A percentile compares a stretch with the other conserved stretches of the same genome.
Conservation (phyloP, 75 land plant genomes). For the Azolla pinnata region DNA sequence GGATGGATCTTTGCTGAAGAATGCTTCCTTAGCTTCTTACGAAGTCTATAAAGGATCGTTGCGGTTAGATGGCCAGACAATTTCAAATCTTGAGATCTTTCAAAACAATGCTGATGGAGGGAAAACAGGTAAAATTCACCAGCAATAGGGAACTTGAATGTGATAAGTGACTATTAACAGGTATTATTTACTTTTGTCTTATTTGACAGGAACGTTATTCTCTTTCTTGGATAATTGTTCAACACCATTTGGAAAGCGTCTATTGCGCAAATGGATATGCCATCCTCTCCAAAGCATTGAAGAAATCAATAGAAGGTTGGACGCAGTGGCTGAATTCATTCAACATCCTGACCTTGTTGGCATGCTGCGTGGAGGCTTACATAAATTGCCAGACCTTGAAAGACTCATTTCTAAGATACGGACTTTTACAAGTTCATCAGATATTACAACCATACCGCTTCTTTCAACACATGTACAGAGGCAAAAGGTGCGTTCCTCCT, state of each 20-base stretch:
- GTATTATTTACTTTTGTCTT: background rate
- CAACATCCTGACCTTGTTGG: conserved; percentile 33
- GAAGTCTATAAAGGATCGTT: conserved; percentile 68
- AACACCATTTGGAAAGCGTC: conserved; percentile 84
- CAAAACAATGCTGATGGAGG: conserved; percentile 79
- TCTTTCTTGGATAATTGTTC: conserved; percentile 66
- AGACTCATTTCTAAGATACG: conserved; percentile 61
- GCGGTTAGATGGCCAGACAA: conserved; percentile 81
- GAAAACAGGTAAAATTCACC: conserved; percentile 38
- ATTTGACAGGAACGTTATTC: conserved; percentile 62
- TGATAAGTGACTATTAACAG: background rate
- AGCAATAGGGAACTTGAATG: background rate
- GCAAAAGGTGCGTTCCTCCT: conserved; percentile 20
- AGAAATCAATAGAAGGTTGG: conserved; percentile 55
- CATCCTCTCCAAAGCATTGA: conserved; percentile 64
- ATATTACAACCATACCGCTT: conserved; percentile 32
- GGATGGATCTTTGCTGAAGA: conserved; percentile 44
- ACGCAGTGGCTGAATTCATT: conserved; percentile 54
- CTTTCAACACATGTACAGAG: conserved; percentile 17
- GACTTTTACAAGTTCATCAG: conserved; percentile 41
- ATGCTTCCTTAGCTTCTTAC: conserved; percentile 60
- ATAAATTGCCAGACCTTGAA: conserved; percentile 77
- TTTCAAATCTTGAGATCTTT: conserved; percentile 84
- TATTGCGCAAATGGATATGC: conserved; percentile 82
- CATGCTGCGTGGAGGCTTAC: conserved; percentile 34